Conservation (phyloP, 2,329 filamentous ascomycete genomes). For the Samsoniella hepiali region DNA sequence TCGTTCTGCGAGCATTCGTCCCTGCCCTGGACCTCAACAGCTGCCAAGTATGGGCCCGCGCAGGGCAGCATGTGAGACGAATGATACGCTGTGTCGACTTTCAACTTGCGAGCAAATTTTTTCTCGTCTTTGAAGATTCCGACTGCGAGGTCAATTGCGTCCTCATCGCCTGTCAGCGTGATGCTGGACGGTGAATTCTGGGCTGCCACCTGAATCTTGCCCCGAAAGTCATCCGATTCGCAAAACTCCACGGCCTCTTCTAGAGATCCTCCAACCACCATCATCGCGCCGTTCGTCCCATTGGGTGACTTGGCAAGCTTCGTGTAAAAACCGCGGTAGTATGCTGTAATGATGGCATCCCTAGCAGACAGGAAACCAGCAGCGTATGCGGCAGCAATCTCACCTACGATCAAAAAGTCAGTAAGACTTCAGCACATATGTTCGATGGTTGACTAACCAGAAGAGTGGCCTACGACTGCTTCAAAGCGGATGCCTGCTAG, state of each 20-base stretch:
- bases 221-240: constrained; percentile 1
- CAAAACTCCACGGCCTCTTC: constrained; percentile 17
- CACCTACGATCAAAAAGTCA: constrained; percentile 17
- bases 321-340: constrained; percentile 37
- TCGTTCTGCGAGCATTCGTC: too few species aligned
- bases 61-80: constrained; percentile 27
- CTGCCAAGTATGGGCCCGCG: not conserved
- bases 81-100: constrained; percentile 30
- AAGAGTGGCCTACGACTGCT: constrained; percentile 39
- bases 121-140: constrained; percentile 16
- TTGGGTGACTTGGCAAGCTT: constrained; percentile 40
- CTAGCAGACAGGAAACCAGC: constrained; percentile 39
- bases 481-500: constrained; percentile 35
- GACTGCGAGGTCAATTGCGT: constrained; percentile 22
- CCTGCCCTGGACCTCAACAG: too few species aligned
- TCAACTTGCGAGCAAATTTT: constrained; percentile 24
- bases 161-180: constrained; percentile 25
- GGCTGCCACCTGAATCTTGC: constrained; percentile 20
- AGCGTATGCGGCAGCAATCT: constrained; percentile 42
- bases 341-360: constrained; percentile 43
- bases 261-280: constrained; percentile 40
- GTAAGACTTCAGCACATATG: too few species aligned
- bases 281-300: constrained; percentile 44
- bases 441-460: constrained; percentile 24
- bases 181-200: constrained; percentile 23